A percentile compares a stretch with the other conserved stretches of the same genome.
phyloP scores from a whole-genome alignment of 2,329 filamentous ascomycete species.

The Nigrospora osmanthi region DNA sequence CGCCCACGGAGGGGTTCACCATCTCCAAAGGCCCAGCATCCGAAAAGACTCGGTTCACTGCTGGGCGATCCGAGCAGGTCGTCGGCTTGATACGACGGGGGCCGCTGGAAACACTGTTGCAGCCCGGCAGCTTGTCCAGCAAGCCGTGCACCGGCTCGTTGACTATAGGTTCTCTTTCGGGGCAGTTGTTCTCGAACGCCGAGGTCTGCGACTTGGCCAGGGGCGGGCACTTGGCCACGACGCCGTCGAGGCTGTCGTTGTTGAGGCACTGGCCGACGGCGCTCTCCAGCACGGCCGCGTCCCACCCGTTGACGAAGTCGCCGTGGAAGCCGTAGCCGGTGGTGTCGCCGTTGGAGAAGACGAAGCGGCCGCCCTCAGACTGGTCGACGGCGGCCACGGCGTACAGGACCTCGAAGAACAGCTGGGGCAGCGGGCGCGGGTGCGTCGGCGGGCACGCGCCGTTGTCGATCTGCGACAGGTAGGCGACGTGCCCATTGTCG shows the following conservation, averaged over 20 bases:
- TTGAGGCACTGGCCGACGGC: constrained; percentile 26
- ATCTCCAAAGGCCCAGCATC: too few relatives aligned
- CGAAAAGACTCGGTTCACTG: too few relatives aligned
- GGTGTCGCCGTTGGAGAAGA: constrained; percentile 20
- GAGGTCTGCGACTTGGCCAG: too few relatives aligned
- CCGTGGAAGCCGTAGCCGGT: constrained; percentile 29
- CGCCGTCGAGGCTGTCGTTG: constrained; percentile 13
- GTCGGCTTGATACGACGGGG: too few relatives aligned
- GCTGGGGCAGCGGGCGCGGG: constrained; percentile 35
- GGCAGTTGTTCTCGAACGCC: too few relatives aligned
- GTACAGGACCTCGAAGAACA: constrained; percentile 32
- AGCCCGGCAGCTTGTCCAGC: too few relatives aligned
- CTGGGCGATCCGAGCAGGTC: too few relatives aligned
- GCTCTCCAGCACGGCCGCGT: constrained; percentile 28
- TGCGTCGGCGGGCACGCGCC: constrained; percentile 29
- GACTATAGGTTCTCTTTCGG: too few relatives aligned
- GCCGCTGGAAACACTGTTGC: too few relatives aligned
- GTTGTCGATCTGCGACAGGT: constrained; percentile 27
- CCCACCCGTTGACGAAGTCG: constrained; percentile 33
- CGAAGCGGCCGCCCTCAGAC: constrained; percentile 18
- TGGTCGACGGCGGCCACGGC: constrained; percentile 12
- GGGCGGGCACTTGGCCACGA: not conserved
- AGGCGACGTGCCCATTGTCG: constrained; percentile 31
- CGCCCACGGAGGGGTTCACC: too few relatives aligned
- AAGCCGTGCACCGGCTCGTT: too few relatives aligned